These are phyloP conservation scores for Nigrospora sphaerica DNA, from an alignment of 2,329 filamentous ascomycete genomes.

Conservation along the genomic window DNA sequence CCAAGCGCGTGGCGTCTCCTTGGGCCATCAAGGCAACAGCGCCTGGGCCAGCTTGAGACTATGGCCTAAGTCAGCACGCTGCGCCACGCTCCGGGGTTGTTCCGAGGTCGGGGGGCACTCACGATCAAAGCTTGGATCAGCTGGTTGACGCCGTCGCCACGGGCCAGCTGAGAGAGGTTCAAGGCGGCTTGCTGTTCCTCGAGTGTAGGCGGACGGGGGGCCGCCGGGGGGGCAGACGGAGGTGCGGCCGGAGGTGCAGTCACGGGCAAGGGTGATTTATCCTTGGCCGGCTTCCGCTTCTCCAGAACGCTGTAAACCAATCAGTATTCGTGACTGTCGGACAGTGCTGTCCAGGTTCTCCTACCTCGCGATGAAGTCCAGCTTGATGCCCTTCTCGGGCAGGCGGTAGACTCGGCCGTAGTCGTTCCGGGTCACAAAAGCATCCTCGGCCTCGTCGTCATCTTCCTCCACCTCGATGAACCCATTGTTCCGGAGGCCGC, in stretches of 20 bases:
- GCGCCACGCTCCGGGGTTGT: background rate
- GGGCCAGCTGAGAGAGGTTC: constrained; percentile 51
- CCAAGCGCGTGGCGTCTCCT: constrained; percentile 35
- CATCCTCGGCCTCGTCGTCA: constrained; percentile 48
- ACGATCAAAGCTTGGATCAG: constrained; percentile 58
- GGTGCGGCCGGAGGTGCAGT: background rate
- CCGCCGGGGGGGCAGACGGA: constrained; percentile 13
- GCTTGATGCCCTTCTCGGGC: constrained; percentile 56
- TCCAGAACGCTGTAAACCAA: too few relatives aligned
- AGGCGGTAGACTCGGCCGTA: constrained; percentile 62
- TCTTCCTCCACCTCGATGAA: constrained; percentile 61
- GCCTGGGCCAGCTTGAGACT: constrained; percentile 37
- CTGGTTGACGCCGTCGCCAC: constrained; percentile 39
- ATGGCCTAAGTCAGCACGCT: constrained; percentile 4
- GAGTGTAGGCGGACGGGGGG: constrained; percentile 39
- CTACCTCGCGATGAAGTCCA: constrained; percentile 65
- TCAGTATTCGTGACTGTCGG: too few relatives aligned
- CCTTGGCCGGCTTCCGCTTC: too few relatives aligned
- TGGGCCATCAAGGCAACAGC: constrained; percentile 43
- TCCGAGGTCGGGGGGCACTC: constrained; percentile 26
- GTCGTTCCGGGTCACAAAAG: constrained; percentile 50
- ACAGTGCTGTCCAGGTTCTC: constrained; percentile 15
- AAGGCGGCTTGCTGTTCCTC: constrained; percentile 61
- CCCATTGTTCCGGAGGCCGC: constrained; percentile 66
- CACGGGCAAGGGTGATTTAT: too few relatives aligned